phyloP scores from a whole-genome alignment of 805 yeast species.

The Yamadazyma sp. region DNA sequence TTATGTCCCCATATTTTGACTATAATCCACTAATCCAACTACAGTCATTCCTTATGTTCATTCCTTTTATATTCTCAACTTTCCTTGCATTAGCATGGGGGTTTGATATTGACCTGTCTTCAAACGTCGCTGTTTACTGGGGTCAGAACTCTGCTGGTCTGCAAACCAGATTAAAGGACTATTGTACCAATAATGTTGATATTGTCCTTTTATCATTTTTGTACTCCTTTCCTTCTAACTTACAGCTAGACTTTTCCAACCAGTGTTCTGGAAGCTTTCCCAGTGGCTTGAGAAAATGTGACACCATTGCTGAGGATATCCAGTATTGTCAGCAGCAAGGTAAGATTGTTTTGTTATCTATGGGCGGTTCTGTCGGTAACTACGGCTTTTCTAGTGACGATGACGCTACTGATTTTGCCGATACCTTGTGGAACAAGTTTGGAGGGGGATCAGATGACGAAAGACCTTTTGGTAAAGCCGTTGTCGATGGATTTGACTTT shows the following conservation, averaged over 20 bases:
- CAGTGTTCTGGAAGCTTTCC: conserved; percentile 41
- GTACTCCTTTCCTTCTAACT: conserved; percentile 49
- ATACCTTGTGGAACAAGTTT: conserved; percentile 39
- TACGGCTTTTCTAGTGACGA: conserved; percentile 42
- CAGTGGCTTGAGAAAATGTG: conserved; percentile 45
- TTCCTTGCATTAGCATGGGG: neutral
- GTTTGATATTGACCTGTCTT: conserved; percentile 19
- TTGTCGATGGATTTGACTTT: conserved; percentile 81
- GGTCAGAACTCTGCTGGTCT: conserved; percentile 27
- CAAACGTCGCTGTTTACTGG: conserved; percentile 31
- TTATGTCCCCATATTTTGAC: neutral
- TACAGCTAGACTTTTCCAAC: conserved; percentile 48
- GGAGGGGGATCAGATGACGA: conserved; percentile 34
- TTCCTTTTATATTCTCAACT: neutral
- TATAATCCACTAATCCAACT: conserved; percentile 2
- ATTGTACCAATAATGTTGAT: conserved; percentile 75
- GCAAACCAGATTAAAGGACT: conserved; percentile 42
- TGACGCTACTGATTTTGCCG: conserved; percentile 57
- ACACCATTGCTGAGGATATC: conserved; percentile 57
- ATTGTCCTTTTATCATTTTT: conserved; percentile 72
- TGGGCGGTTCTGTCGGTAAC: conserved; percentile 52
- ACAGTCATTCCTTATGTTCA: conserved; percentile 10
- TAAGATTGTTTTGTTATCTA: conserved; percentile 70
- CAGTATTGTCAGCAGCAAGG: conserved; percentile 75
- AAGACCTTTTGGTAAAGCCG: conserved; percentile 67